Evolutionary conservation across 2,329 filamentous ascomycete genomes (phyloP).

Genomic region (Talaromyces amestolkiae): DNA sequence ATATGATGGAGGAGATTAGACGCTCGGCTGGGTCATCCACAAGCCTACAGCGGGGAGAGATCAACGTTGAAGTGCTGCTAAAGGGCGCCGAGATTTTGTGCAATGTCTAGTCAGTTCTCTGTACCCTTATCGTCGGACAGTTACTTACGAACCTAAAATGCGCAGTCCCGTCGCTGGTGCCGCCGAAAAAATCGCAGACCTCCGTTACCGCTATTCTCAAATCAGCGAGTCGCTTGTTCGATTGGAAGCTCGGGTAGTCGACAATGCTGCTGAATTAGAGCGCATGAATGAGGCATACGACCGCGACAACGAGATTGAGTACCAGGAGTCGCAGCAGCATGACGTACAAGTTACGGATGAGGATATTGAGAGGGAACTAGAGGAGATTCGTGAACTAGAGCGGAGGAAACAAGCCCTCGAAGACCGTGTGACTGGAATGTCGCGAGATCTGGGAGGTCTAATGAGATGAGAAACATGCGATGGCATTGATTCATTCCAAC

Average conservation of each 20-base stretch:
- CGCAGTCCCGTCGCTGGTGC: conserved; percentile 72
- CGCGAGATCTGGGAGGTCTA: conserved; percentile 64
- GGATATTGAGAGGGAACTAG: conserved; percentile 47
- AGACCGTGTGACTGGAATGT: conserved; percentile 65
- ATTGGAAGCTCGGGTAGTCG: conserved; percentile 75
- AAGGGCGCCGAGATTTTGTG: conserved; percentile 87
- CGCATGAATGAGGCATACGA: conserved; percentile 65
- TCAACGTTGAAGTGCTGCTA: conserved; percentile 83
- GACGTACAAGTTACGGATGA: conserved; percentile 39
- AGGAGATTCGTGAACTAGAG: conserved; percentile 61
- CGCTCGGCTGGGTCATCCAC: conserved; percentile 57
- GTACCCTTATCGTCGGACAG: background rate
- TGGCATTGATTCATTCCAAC: background rate
- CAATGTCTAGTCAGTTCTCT: conserved; percentile 66
- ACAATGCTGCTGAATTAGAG: conserved; percentile 71
- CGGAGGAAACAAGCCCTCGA: conserved; percentile 61
- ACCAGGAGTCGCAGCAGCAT: conserved; percentile 28
- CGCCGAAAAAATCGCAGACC: conserved; percentile 67
- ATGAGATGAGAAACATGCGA: conserved; percentile 44
- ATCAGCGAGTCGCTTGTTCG: conserved; percentile 71
- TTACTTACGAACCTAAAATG: background rate
- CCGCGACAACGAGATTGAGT: conserved; percentile 54
- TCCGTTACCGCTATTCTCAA: conserved; percentile 69
- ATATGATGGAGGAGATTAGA: conserved; percentile 78
- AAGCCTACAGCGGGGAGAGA: conserved; percentile 59